Percentiles rank a stretch among this genome's conserved stretches.
Conservation (phyloP, 805 yeast genomes). For the Candida ortonii region DNA sequence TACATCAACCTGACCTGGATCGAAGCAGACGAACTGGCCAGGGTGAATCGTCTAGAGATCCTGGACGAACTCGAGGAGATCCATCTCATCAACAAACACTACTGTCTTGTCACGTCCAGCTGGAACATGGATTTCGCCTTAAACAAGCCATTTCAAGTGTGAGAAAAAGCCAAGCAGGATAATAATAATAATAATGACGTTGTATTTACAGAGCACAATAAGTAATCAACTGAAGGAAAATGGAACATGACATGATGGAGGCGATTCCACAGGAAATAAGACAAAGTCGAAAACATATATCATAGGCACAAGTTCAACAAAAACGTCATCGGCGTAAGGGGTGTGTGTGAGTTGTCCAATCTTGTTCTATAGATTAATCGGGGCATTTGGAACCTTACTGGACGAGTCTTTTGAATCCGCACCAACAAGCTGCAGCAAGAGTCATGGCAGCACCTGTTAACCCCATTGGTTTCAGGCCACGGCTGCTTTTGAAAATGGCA, state of each 20-base stretch:
- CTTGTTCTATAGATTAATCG: constrained; percentile 12
- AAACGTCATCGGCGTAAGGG: constrained; percentile 7
- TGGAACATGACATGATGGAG: constrained; percentile 5
- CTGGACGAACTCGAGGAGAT: constrained; percentile 78
- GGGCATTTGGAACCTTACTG: constrained; percentile 9
- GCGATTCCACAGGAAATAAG: constrained; percentile 7
- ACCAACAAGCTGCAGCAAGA: constrained; percentile 91
- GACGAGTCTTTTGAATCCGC: constrained; percentile 60
- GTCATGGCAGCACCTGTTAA: constrained; percentile 82
- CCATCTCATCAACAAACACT: constrained; percentile 57
- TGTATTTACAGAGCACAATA: constrained; percentile 7
- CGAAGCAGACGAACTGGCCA: constrained; percentile 33
- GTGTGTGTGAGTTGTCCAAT: constrained; percentile 5
- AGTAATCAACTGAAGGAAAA: constrained; percentile 1
- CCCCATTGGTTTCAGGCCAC: constrained; percentile 85
- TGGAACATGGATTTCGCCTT: constrained; percentile 23
- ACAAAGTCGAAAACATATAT: constrained; percentile 4
- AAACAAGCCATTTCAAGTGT: constrained; percentile 10
- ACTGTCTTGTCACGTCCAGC: constrained; percentile 39
- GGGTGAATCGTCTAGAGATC: constrained; percentile 57
- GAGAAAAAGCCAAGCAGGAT: constrained; percentile 1
- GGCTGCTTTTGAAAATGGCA: constrained; percentile 81
- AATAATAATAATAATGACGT: constrained; percentile 1
- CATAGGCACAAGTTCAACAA: constrained; percentile 7
- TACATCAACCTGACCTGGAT: constrained; percentile 44